Evolutionary conservation across 257 asterid genomes (phyloP).

Genomic region (Ehretia macrophylla): DNA sequence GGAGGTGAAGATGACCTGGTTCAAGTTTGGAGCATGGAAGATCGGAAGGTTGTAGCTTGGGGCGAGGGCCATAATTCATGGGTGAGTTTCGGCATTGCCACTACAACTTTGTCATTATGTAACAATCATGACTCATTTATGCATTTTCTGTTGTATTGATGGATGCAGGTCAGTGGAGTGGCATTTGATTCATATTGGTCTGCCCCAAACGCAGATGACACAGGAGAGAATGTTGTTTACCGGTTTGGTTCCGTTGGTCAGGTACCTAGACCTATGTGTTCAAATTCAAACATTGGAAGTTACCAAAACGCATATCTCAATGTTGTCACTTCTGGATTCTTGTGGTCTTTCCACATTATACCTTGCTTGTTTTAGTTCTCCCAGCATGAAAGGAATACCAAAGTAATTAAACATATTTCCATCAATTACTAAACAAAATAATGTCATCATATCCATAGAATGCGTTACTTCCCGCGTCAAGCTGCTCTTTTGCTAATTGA

Average conservation of each 20-base stretch:
- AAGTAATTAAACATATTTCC: too few relatives aligned
- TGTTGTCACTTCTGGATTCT: too few relatives aligned
- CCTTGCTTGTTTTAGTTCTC: too few relatives aligned
- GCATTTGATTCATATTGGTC: constrained; percentile 95
- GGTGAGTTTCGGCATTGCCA: constrained; percentile 52
- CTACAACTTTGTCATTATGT: constrained; percentile 4
- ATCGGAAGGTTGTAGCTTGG: constrained; percentile 95
- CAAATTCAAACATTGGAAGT: neutral
- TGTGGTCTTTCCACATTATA: too few relatives aligned
- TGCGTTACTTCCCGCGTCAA: too few relatives aligned
- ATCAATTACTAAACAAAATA: too few relatives aligned
- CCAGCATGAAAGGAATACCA: too few relatives aligned
- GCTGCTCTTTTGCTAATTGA: too few relatives aligned
- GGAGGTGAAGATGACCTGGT: constrained; percentile 99
- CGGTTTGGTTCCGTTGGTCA: constrained; percentile 99
- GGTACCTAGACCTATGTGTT: constrained; percentile 36
- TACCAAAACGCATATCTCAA: too few relatives aligned
- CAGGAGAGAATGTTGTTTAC: constrained; percentile 77
- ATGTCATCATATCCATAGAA: too few relatives aligned
- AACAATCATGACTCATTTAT: constrained; percentile 15
- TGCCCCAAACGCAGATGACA: constrained; percentile 82
- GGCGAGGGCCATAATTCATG: constrained; percentile 99
- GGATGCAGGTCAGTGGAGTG: constrained; percentile 92
- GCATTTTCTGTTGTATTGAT: constrained; percentile 14
- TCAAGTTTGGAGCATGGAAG: constrained; percentile 99